Percentiles rank a stretch among this genome's conserved stretches.
phyloP scores from a whole-genome alignment of 192 early-diverging fungal species.

The Coemansia sp. region DNA sequence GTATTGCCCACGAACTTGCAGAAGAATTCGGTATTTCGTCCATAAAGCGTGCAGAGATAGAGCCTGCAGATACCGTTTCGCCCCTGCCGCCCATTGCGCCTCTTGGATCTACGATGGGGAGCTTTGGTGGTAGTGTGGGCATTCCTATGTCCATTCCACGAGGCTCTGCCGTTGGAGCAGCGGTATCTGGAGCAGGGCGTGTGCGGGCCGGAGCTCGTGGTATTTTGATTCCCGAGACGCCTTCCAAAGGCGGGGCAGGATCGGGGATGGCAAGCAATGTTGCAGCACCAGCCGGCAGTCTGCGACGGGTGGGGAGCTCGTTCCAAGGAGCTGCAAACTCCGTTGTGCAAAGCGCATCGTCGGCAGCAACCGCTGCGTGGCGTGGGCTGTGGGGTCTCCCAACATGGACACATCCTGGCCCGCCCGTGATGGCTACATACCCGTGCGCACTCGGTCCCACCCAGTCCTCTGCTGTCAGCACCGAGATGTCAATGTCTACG shows the following conservation, averaged over 20 bases:
- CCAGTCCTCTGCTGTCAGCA: slow-evolving; percentile 23
- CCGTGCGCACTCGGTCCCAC: slow-evolving; percentile 48
- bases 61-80: slow-evolving; percentile 34
- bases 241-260: slow-evolving; percentile 16
- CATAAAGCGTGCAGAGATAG: slow-evolving; percentile 49
- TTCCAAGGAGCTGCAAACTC: slow-evolving; percentile 11
- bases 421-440: slow-evolving; percentile 52
- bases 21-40: slow-evolving; percentile 57
- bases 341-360: slow-evolving; percentile 29
- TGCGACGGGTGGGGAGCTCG: slow-evolving; percentile 18
- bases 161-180: slow-evolving; percentile 21
- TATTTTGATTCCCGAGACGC: slow-evolving; percentile 44
- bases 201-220: slow-evolving; percentile 50
- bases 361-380: slow-evolving; percentile 40
- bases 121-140: slow-evolving; percentile 4
- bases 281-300: slow-evolving; percentile 1
- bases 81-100: neutral
- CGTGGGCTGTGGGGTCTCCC: slow-evolving; percentile 56
- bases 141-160: slow-evolving; percentile 22
- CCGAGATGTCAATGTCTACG: slow-evolving; percentile 34
- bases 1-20: slow-evolving; percentile 52
- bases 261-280: slow-evolving; percentile 11
- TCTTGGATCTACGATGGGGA: slow-evolving; percentile 7
- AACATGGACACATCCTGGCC: slow-evolving; percentile 52
- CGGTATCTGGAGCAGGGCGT: slow-evolving; percentile 32